Conservation (phyloP, 2,329 filamentous ascomycete species). For the Sphaceloma murrayae region DNA sequence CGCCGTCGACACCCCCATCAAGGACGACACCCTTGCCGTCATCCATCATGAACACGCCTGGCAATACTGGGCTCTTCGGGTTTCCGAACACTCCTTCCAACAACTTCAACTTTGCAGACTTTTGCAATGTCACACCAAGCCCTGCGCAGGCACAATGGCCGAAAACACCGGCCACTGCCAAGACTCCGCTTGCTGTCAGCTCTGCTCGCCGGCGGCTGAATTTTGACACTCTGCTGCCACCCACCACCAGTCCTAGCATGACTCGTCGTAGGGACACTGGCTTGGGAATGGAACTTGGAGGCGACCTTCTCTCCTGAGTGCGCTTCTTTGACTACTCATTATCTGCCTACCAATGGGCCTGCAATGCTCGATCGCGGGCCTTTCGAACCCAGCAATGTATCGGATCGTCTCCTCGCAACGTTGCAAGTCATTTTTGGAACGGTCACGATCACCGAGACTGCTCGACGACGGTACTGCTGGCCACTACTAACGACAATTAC, state of each 20-base stretch:
- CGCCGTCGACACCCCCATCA: slow-evolving; percentile 47
- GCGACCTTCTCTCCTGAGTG: slow-evolving; percentile 43
- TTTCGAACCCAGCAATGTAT: too few species aligned
- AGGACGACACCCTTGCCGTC: slow-evolving; percentile 57
- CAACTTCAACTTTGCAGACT: slow-evolving; percentile 88
- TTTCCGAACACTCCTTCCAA: slow-evolving; percentile 68
- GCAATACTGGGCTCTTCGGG: slow-evolving; percentile 53
- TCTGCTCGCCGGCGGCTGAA: slow-evolving; percentile 68
- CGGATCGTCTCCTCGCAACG: too few species aligned
- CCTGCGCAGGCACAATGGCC: slow-evolving; percentile 80
- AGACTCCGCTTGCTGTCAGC: slow-evolving; percentile 61
- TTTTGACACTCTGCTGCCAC: slow-evolving; percentile 64
- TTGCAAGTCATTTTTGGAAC: background rate
- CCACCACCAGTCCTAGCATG: slow-evolving; percentile 37
- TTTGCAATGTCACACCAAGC: slow-evolving; percentile 93
- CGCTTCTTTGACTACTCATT: background rate
- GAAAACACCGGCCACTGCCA: slow-evolving; percentile 48
- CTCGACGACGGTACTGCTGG: too few species aligned
- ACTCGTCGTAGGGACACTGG: slow-evolving; percentile 38
- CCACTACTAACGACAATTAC: slow-evolving; percentile 10
- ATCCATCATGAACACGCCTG: slow-evolving; percentile 82
- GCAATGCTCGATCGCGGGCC: too few species aligned
- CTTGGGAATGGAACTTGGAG: slow-evolving; percentile 57
- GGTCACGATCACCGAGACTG: too few species aligned
- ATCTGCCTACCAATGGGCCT: background rate